Evolutionary conservation across 306 rosid species (phyloP), one percentile per base, ranked within the genome.

Genomic region (Luffa aegyptiaca): DNA sequence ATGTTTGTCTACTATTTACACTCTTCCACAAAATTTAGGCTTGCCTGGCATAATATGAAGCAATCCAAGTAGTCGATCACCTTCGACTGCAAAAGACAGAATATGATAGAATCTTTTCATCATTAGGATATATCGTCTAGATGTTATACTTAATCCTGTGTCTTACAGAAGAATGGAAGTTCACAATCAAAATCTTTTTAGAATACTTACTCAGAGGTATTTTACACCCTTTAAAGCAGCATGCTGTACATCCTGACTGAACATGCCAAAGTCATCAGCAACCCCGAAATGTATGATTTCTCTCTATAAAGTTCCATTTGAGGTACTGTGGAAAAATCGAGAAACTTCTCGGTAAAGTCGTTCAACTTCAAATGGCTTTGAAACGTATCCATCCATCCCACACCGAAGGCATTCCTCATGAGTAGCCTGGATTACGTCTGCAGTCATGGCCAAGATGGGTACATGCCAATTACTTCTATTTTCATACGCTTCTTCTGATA

Each of bases 351-450:
- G 85, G 78, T 95, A 95, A 44, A 95, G 98, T 82, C 89, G 96
- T 79, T 92, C 93, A 9, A 97, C 97, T 88, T 95, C 98, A 77
- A 91, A 95, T 73, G 98, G 97, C 85, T 95, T 95, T 35, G 98
- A 92, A 77, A 95, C 97, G 59, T 91, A 95, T 76, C 98, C 98
- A 80, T 92, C 93, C 98, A 95, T 95, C 76, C 97, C 98, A 80
- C 73, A 82, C 64, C n/a, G 86, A 46, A 84, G 51, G 81, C 97
- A 91, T 80, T 87, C 79, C 86, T 92, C 97, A 10, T 90, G 97
- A 21, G 98, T 95, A 42, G 98, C 98, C 84, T 95, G 98, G 65
- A 95, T 92, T 64, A 92, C 97, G 36, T 95, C 97, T 11, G 98
- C 97, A 5, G 98, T 95, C 98, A 95, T 95, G 75, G 97, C 98